Conservation (phyloP, 2,329 filamentous ascomycete genomes). For the Exophiala spinifera region DNA sequence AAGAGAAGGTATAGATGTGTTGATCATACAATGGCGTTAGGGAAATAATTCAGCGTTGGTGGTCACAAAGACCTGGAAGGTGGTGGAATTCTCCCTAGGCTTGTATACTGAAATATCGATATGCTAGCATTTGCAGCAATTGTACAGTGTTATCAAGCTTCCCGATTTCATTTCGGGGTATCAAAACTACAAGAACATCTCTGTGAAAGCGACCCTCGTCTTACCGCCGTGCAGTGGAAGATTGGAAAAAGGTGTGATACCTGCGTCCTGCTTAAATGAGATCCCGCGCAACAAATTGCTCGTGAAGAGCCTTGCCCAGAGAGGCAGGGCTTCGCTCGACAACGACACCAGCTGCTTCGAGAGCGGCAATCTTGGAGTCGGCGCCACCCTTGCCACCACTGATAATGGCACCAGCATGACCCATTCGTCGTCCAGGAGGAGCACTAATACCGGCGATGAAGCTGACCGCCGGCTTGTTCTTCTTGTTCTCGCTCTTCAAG, state of each 20-base stretch:
- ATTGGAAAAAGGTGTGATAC: neutral
- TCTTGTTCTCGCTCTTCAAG: slow-evolving; percentile 84
- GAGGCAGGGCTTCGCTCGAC: slow-evolving; percentile 92
- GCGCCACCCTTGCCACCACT: slow-evolving; percentile 96
- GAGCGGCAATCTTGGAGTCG: slow-evolving; percentile 94
- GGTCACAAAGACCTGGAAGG: neutral
- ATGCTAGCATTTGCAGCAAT: slow-evolving; percentile 1
- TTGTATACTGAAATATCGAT: neutral
- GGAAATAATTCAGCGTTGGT: neutral
- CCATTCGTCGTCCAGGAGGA: slow-evolving; percentile 94
- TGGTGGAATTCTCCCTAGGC: neutral
- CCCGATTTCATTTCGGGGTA: slow-evolving; percentile 6
- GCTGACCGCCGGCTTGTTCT: slow-evolving; percentile 92
- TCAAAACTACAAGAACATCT: slow-evolving; percentile 11
- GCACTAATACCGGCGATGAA: slow-evolving; percentile 99
- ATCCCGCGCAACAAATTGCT: slow-evolving; percentile 94
- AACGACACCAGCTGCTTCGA: slow-evolving; percentile 89
- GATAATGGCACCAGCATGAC: slow-evolving; percentile 97
- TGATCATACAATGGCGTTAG: neutral
- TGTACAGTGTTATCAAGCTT: slow-evolving; percentile 19
- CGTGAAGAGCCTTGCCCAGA: slow-evolving; percentile 89
- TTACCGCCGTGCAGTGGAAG: slow-evolving; percentile 1
- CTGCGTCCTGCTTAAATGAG: slow-evolving; percentile 62
- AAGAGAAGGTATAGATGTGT: neutral
- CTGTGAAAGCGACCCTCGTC: neutral